phyloP scores from a whole-genome alignment of 169 alveolate species.

The Cytauxzoon felis region DNA sequence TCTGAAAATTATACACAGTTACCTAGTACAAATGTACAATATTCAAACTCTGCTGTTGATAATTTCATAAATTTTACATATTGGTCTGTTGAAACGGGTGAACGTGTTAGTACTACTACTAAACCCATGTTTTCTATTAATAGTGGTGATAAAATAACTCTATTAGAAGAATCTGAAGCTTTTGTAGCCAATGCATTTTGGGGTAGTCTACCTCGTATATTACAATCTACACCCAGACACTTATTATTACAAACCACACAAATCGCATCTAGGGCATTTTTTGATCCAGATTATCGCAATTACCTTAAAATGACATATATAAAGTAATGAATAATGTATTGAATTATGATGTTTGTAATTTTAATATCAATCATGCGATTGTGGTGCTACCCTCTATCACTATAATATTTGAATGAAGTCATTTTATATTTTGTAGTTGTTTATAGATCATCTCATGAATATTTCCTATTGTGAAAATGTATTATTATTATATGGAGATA shows the following conservation, averaged over 20 bases:
- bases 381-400: too few relatives aligned
- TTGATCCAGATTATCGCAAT: constrained; percentile 55
- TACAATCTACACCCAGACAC: constrained; percentile 41
- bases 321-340: neutral
- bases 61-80: constrained; percentile 39
- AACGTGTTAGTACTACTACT: constrained; percentile 30
- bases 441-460: too few relatives aligned
- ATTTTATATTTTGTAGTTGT: too few relatives aligned
- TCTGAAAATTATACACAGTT: neutral
- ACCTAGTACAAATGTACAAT: neutral
- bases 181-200: constrained; percentile 32
- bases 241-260: constrained; percentile 47
- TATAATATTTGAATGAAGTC: too few relatives aligned
- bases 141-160: constrained; percentile 5
- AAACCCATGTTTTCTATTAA: constrained; percentile 12
- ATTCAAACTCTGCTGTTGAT: neutral
- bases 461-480: too few relatives aligned
- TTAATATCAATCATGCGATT: too few relatives aligned
- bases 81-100: constrained; percentile 57
- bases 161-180: constrained; percentile 55
- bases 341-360: neutral
- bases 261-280: constrained; percentile 53
- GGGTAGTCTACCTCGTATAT: constrained; percentile 9
- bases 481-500: too few relatives aligned
- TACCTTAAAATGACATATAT: constrained; percentile 18